These are phyloP conservation scores for Backusella morwellensis DNA, from an alignment of 192 early-diverging fungal species.

Conservation along the genomic window DNA sequence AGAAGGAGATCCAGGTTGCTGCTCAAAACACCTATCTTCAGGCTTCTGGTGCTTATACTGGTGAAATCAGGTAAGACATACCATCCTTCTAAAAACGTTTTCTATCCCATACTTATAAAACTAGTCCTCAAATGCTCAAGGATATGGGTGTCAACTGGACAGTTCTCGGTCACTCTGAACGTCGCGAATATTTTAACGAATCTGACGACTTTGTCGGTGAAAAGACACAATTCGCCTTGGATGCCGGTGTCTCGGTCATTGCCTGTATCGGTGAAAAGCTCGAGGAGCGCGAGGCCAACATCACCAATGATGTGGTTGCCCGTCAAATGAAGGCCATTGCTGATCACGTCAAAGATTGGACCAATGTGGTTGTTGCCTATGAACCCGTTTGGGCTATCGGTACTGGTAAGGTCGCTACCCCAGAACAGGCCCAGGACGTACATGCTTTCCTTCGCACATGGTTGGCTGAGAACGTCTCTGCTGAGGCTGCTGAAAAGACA, in stretches of 20 bases:
- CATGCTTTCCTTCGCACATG: conserved; percentile 87
- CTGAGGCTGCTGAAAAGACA: conserved; percentile 81
- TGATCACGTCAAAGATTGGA: conserved; percentile 82
- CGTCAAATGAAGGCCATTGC: conserved; percentile 88
- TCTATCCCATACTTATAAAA: background rate
- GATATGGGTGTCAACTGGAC: conserved; percentile 95
- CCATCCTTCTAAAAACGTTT: background rate
- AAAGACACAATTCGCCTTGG: conserved; percentile 88
- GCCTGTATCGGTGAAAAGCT: conserved; percentile 96
- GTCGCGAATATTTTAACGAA: conserved; percentile 90
- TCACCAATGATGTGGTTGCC: conserved; percentile 84
- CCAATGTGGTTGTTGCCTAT: conserved; percentile 95
- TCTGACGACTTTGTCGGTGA: conserved; percentile 84
- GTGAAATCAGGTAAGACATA: conserved; percentile 67
- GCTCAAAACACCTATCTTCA: conserved; percentile 94
- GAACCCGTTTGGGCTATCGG: conserved; percentile 99
- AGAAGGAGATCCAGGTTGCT: conserved; percentile 85
- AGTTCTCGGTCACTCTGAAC: conserved; percentile 98
- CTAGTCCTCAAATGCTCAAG: conserved; percentile 87
- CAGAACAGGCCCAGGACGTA: conserved; percentile 95
- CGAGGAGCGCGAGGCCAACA: conserved; percentile 87
- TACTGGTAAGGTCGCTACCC: conserved; percentile 96
- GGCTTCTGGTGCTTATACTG: conserved; percentile 92
- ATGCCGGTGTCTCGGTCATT: conserved; percentile 85
- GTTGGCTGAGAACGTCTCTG: conserved; percentile 81